A percentile compares a stretch with the other conserved stretches of the same genome.
phyloP scores from a whole-genome alignment of 2,329 filamentous ascomycete species.

The Ophiostoma novo-ulmi region DNA sequence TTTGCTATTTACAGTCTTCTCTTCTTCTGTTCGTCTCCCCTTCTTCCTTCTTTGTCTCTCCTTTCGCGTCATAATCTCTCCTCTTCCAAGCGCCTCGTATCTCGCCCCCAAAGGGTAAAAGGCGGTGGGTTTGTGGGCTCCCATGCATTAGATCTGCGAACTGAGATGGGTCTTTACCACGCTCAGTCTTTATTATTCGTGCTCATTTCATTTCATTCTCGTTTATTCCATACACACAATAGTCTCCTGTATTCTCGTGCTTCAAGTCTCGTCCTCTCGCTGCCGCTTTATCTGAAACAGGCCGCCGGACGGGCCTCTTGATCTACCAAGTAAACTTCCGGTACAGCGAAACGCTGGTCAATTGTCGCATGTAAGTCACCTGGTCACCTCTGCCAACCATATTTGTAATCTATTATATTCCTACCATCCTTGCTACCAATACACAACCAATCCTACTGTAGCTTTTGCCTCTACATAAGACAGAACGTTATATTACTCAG shows the following conservation, averaged over 20 bases:
- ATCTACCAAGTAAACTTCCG: not conserved
- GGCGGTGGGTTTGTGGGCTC: not conserved
- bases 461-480: not conserved
- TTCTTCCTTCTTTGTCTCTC: slow-evolving; percentile 11
- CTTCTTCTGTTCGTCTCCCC: not conserved
- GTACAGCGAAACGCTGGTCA: not conserved
- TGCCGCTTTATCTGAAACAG: not conserved
- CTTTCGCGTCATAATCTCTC: not conserved
- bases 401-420: not conserved
- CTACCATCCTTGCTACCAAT: not conserved
- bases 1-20: not conserved
- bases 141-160: slow-evolving; percentile 19
- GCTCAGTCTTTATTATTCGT: not conserved
- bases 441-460: not conserved
- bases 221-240: too few species aligned
- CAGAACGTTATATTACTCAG: not conserved
- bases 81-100: not conserved
- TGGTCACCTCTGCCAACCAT: not conserved
- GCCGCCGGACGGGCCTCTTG: not conserved
- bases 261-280: not conserved
- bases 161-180: slow-evolving; percentile 16
- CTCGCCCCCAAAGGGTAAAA: not conserved
- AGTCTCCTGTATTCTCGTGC: not conserved
- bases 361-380: not conserved
- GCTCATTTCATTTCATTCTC: not conserved